Evolutionary conservation across 352 stramenopile genomes (phyloP).

Genomic region (Globisporangium parvum): DNA sequence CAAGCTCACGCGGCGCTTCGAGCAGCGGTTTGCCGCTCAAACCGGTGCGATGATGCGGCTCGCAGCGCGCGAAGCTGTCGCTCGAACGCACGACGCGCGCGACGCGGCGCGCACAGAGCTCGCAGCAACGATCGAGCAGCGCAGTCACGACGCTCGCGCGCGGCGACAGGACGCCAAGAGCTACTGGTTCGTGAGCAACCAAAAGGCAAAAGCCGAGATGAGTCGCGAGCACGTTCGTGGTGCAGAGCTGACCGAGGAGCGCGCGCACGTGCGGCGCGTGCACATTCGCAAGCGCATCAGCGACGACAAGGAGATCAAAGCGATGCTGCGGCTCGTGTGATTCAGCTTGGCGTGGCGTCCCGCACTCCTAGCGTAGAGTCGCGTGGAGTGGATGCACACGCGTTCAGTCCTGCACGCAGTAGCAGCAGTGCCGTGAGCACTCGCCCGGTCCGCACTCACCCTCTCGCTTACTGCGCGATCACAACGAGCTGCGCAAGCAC

Average conservation of each 20-base stretch:
- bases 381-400: no score
- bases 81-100: constrained; percentile 21
- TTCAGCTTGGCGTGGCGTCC: no score
- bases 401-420: no score
- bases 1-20: constrained; percentile 48
- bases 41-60: constrained; percentile 61
- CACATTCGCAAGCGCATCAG: constrained; percentile 32
- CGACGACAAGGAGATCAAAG: constrained; percentile 70
- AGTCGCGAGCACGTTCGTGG: constrained; percentile 8
- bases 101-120: constrained; percentile 27
- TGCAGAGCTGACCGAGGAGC: constrained; percentile 14
- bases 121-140: constrained; percentile 16
- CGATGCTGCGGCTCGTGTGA: constrained; percentile 54
- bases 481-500: constrained; percentile 35
- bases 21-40: constrained; percentile 46
- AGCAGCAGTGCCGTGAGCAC: background rate
- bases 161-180: constrained; percentile 58
- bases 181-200: constrained; percentile 61
- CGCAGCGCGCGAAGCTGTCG: constrained; percentile 39
- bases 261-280: constrained; percentile 16
- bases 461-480: constrained; percentile 5
- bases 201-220: constrained; percentile 29
- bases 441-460: background rate
- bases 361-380: no score
- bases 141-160: constrained; percentile 29